phyloP scores from a whole-genome alignment of 441 rosid species.

The Raphanus hybrid region DNA sequence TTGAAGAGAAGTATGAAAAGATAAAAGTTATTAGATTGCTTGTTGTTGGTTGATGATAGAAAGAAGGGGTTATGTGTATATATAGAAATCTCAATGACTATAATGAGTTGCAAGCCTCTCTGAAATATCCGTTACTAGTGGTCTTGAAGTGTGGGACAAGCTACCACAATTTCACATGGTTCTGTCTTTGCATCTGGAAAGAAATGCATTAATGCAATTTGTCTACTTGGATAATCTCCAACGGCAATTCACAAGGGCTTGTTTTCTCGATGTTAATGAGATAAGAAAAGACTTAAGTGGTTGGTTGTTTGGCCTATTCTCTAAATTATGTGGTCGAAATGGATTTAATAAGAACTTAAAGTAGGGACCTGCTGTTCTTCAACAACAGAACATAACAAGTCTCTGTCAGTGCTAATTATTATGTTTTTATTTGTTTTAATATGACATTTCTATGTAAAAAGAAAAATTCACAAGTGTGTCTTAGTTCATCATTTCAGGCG shows the following conservation, averaged over 20 bases:
- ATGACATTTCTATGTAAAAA: background rate
- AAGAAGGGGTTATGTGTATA: background rate
- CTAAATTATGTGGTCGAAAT: background rate
- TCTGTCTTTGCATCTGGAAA: slow-evolving; percentile 19
- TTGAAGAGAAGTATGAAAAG: slow-evolving; percentile 15
- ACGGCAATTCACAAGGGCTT: slow-evolving; percentile 6
- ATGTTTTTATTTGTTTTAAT: background rate
- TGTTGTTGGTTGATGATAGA: slow-evolving; percentile 18
- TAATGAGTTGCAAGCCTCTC: slow-evolving; percentile 7
- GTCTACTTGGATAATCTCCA: slow-evolving; percentile 20
- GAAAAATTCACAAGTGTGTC: background rate
- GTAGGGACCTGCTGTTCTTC: slow-evolving; percentile 11
- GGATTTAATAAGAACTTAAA: background rate
- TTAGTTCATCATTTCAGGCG: background rate
- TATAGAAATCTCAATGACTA: slow-evolving; percentile 12
- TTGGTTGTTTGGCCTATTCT: slow-evolving; percentile 7
- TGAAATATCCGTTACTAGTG: slow-evolving; percentile 10
- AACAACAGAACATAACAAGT: slow-evolving; percentile 18
- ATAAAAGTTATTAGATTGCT: background rate
- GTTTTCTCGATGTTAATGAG: slow-evolving; percentile 22
- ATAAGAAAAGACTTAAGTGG: slow-evolving; percentile 1
- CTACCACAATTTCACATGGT: slow-evolving; percentile 19
- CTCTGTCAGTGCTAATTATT: background rate
- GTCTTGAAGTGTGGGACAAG: slow-evolving; percentile 21
- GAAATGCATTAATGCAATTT: slow-evolving; percentile 14